Evolutionary conservation across 441 rosid genomes (phyloP).

Genomic region (Erysimum cheiri): DNA sequence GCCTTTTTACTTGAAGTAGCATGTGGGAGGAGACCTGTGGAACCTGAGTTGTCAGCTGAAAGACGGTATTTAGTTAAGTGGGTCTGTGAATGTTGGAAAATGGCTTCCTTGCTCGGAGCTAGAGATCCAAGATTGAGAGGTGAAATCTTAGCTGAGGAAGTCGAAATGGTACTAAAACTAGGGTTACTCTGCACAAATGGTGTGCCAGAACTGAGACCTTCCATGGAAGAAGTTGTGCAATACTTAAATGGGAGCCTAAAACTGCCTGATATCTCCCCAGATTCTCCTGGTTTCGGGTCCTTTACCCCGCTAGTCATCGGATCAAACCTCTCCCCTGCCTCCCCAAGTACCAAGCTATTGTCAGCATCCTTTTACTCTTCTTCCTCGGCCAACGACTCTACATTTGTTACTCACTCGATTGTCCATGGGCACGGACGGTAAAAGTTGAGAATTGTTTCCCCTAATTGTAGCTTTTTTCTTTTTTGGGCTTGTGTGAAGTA

Average conservation of each 20-base stretch:
- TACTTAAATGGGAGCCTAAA: slow-evolving; percentile 28
- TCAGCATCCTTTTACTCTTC: slow-evolving; percentile 32
- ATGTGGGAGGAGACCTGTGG: slow-evolving; percentile 40
- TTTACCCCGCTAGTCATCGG: slow-evolving; percentile 15
- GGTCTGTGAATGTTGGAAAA: slow-evolving; percentile 35
- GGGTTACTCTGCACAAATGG: slow-evolving; percentile 56
- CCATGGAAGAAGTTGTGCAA: slow-evolving; percentile 27
- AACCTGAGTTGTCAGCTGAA: slow-evolving; percentile 3
- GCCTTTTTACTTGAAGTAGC: slow-evolving; percentile 35
- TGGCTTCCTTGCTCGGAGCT: slow-evolving; percentile 17
- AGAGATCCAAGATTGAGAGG: slow-evolving; percentile 31
- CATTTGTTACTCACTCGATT: slow-evolving; percentile 39
- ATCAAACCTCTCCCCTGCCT: neutral
- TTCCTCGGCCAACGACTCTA: slow-evolving; percentile 28
- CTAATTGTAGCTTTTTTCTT: neutral
- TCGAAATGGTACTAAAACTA: slow-evolving; percentile 37
- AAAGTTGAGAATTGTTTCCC: slow-evolving; percentile 5
- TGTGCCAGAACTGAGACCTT: slow-evolving; percentile 52
- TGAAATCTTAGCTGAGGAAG: slow-evolving; percentile 22
- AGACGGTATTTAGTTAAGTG: slow-evolving; percentile 27
- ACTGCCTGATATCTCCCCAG: slow-evolving; percentile 35
- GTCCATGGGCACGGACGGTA: slow-evolving; percentile 42
- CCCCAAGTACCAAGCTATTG: slow-evolving; percentile 11
- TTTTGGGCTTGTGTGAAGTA: slow-evolving; percentile 19
- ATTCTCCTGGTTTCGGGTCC: slow-evolving; percentile 36